Conservation (phyloP, 257 asterid genomes). For the Catharanthus roseus region DNA sequence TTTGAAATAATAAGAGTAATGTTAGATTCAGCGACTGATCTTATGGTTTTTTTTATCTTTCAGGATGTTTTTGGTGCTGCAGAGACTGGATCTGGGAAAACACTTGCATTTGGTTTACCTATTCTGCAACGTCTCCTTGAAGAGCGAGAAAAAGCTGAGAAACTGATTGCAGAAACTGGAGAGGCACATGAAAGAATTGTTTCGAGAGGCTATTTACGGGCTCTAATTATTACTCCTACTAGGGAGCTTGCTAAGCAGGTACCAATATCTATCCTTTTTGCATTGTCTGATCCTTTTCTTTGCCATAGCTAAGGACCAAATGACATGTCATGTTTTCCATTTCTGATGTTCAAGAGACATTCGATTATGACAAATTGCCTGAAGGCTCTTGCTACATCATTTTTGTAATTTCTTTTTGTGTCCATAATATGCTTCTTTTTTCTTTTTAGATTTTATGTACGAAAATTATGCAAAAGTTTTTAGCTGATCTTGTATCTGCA, state of each 20-base stretch:
- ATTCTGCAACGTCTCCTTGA: conserved; percentile 89
- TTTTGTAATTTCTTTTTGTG: neutral
- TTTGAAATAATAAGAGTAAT: conserved; percentile 1
- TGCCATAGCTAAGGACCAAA: neutral
- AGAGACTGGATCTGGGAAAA: conserved; percentile 98
- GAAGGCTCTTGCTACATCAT: too few relatives aligned
- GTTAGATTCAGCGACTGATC: conserved; percentile 16
- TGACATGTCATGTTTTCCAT: neutral
- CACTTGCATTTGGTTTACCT: conserved; percentile 98
- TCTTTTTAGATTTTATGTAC: too few relatives aligned
- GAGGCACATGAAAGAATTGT: conserved; percentile 55
- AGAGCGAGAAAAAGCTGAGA: conserved; percentile 74
- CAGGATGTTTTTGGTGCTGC: conserved; percentile 99
- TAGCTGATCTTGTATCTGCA: neutral
- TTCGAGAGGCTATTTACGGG: conserved; percentile 61
- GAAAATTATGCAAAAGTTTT: neutral
- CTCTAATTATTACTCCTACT: conserved; percentile 87
- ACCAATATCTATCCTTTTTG: conserved; percentile 14
- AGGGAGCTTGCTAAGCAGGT: conserved; percentile 99
- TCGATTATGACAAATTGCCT: neutral
- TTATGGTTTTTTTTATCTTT: conserved; percentile 17
- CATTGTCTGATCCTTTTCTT: conserved; percentile 2
- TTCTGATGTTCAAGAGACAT: neutral
- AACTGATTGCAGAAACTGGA: conserved; percentile 39
- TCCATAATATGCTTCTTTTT: too few relatives aligned